These are phyloP conservation scores for Tulasnella sp. DNA, from an alignment of 768 basidiomycete species.

Conservation along the genomic window DNA sequence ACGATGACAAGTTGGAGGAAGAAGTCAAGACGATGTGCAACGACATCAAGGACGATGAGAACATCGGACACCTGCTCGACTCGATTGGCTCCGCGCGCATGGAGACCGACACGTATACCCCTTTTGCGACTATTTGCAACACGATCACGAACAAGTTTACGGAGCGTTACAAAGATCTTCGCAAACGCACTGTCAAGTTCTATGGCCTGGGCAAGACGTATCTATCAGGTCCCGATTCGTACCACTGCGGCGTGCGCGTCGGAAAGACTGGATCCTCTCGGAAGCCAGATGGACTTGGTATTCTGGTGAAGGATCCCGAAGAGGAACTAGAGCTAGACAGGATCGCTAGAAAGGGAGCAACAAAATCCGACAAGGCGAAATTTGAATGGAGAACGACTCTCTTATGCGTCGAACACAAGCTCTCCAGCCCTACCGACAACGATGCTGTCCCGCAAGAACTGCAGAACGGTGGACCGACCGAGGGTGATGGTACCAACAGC, in stretches of 20 bases:
- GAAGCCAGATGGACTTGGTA: background rate
- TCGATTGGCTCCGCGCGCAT: too few relatives aligned
- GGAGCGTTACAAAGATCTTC: background rate
- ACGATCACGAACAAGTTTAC: background rate
- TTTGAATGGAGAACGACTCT: too few relatives aligned
- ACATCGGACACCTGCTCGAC: too few relatives aligned
- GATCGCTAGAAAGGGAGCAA: background rate
- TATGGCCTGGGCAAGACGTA: background rate
- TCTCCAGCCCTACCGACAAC: too few relatives aligned
- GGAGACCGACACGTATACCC: background rate
- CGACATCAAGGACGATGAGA: too few relatives aligned
- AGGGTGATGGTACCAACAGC: too few relatives aligned
- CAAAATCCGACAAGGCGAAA: background rate
- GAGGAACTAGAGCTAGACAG: background rate
- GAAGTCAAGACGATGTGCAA: too few relatives aligned
- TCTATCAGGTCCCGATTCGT: background rate
- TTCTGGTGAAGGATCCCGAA: background rate
- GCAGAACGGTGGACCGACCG: too few relatives aligned
- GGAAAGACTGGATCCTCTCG: too few relatives aligned
- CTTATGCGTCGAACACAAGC: too few relatives aligned
- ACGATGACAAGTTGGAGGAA: too few relatives aligned
- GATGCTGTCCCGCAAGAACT: too few relatives aligned
- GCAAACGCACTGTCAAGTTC: background rate
- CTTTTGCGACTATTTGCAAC: background rate
- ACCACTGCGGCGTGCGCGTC: background rate